Percentiles rank a stretch among this genome's conserved stretches.
These are phyloP conservation scores for Penicillium sclerotigenum DNA, from an alignment of 2,329 filamentous ascomycete species.

Conservation along the genomic window DNA sequence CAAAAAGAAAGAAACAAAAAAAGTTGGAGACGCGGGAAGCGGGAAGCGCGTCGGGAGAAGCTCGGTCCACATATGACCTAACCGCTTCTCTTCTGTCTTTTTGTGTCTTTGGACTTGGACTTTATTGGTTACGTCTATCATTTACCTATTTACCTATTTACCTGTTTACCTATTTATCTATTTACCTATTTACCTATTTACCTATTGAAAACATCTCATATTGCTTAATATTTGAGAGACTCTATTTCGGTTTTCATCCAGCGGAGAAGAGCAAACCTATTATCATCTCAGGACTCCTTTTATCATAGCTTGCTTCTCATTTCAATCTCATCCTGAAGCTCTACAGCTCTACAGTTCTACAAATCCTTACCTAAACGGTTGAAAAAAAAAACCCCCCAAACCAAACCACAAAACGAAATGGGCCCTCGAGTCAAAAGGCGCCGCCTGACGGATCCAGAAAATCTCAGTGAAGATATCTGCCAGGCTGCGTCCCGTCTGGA, in stretches of 20 bases:
- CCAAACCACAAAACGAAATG: slow-evolving; percentile 22
- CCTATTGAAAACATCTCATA: not conserved
- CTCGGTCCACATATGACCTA: slow-evolving; percentile 21
- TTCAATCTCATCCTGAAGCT: slow-evolving; percentile 1
- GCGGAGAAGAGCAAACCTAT: not conserved
- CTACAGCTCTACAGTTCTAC: not conserved
- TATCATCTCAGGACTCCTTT: not conserved
- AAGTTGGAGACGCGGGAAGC: slow-evolving; percentile 28
- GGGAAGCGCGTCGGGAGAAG: slow-evolving; percentile 27
- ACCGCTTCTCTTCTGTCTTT: not conserved
- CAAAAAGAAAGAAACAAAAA: slow-evolving; percentile 17
- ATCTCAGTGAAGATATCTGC: slow-evolving; percentile 28
- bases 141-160: not conserved
- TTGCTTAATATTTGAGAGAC: not conserved
- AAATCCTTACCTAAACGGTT: not conserved
- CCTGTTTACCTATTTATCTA: too few relatives aligned
- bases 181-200: too few relatives aligned
- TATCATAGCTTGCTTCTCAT: not conserved
- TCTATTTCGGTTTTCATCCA: not conserved
- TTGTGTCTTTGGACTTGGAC: not conserved
- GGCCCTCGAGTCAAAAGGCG: slow-evolving; percentile 29
- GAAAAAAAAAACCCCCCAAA: too few relatives aligned
- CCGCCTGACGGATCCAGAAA: slow-evolving; percentile 22
- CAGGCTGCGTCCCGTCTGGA: slow-evolving; percentile 36
- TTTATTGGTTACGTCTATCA: not conserved